Percentiles rank a stretch among this genome's conserved stretches.
These are phyloP conservation scores for Aspergillus vadensis DNA, from an alignment of 2,329 filamentous ascomycete genomes.

Conservation along the genomic window DNA sequence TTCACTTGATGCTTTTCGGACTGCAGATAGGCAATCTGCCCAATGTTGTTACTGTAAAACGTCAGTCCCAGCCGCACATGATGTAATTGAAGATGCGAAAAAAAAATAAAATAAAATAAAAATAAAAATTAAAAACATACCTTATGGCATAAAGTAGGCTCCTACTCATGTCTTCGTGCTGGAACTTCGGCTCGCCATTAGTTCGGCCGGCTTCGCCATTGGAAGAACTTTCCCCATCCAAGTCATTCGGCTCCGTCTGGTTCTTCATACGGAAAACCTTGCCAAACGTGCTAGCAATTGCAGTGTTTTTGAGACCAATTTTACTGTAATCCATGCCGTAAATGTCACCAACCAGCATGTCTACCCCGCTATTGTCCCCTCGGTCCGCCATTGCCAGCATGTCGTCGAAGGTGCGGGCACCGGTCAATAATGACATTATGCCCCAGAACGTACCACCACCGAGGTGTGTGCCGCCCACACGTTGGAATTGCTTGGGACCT, in stretches of 20 bases:
- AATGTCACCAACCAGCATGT: conserved; percentile 97
- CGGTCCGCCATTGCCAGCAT: conserved; percentile 91
- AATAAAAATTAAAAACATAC: no score
- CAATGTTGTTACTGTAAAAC: conserved; percentile 80
- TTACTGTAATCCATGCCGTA: conserved; percentile 96
- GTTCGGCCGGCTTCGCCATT: conserved; percentile 52
- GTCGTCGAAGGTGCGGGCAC: conserved; percentile 93
- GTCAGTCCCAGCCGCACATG: conserved; percentile 26
- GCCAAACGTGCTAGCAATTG: conserved; percentile 94
- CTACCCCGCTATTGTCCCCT: conserved; percentile 89
- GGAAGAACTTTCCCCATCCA: conserved; percentile 65
- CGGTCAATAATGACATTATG: conserved; percentile 84
- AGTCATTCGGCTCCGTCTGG: conserved; percentile 75
- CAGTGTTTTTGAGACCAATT: conserved; percentile 92
- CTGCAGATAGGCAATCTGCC: conserved; percentile 96
- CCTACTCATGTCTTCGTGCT: conserved; percentile 80
- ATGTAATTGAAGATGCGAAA: conserved; percentile 8
- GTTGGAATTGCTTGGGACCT: conserved; percentile 79
- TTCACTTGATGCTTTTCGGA: conserved; percentile 89
- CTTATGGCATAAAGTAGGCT: conserved; percentile 89
- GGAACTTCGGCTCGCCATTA: conserved; percentile 58
- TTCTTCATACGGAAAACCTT: conserved; percentile 95
- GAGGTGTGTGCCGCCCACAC: conserved; percentile 91
- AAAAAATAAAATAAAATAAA: no score
- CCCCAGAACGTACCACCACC: conserved; percentile 99